Evolutionary conservation across 2,329 filamentous ascomycete genomes (phyloP), one percentile per base, ranked within the genome.

Genomic region (Colletotrichum spaethianum): DNA sequence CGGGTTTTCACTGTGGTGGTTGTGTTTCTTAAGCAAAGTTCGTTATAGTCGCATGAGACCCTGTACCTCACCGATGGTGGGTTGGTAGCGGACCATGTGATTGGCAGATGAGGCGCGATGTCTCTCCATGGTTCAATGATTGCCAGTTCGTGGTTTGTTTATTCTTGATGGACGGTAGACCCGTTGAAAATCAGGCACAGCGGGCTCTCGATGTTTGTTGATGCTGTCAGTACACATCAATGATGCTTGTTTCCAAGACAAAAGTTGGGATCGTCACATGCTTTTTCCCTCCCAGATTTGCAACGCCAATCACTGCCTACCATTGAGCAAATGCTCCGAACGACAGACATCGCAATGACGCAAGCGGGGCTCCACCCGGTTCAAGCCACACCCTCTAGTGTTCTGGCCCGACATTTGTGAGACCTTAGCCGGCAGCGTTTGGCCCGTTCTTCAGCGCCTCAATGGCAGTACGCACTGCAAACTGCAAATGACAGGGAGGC

Each of bases 241-340:
- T 72, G 59, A 70, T 64, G 70, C 65, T 64, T 46, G n/a, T 62
- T 50, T 52, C 36, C 60, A 64, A 28, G 44, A 68, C 42, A n/a
- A 16, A 38, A 36, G 28, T n/a, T 3, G 46, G 46, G 53, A 64
- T 72, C 65, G 70, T 72, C 70, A 72, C 65, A 70, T 72, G 65
- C 60, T 64, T 72, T 60, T 53, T 60, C 52, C n/a, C 38, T 57
- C 64, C 23, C 52, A 33, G 20, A 60, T 38, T 14, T 26, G n/a
- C 36, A 42, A 18, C 18, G 12, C 66, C 66, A 70, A 64, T 72
- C 66, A 63, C 16, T 40, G 44, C 53, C 57, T 48, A 23, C 38
- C 40, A 57, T 63, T 69, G 26, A 63, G 59, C 57, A 55, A 67
- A 53, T 62, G 69, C 59, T 72, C 65, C 65, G 67, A 60, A 48